Evolutionary conservation across 257 asterid genomes (phyloP).

Genomic region (Nicotiana undulata): DNA sequence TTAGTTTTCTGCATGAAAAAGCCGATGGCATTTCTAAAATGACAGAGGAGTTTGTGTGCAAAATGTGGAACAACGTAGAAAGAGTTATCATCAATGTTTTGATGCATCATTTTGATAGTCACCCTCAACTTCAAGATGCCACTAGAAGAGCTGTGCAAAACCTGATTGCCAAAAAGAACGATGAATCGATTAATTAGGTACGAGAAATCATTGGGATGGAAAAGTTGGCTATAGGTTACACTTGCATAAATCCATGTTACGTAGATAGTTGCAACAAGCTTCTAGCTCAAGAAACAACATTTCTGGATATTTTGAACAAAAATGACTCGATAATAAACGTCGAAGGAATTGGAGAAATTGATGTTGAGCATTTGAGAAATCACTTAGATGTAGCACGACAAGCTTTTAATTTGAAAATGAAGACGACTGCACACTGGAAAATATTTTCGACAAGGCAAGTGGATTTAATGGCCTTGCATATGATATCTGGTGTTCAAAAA

Average conservation of each 20-base stretch:
- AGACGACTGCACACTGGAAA: conserved; percentile 26
- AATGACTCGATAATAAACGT: background rate
- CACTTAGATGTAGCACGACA: background rate
- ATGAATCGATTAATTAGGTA: conserved; percentile 22
- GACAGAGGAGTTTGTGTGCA: background rate
- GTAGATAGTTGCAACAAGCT: background rate
- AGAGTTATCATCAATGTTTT: background rate
- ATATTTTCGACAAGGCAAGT: conserved; percentile 19
- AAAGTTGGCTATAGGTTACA: conserved; percentile 2
- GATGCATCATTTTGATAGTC: background rate
- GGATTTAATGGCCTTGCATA: conserved; percentile 24
- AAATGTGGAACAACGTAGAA: background rate
- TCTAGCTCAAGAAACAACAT: background rate
- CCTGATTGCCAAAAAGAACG: conserved; percentile 12
- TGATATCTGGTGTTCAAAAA: conserved; percentile 9
- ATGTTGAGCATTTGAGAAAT: conserved; percentile 6
- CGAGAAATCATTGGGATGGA: conserved; percentile 14
- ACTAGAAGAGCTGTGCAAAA: background rate
- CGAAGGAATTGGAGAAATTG: conserved; percentile 18
- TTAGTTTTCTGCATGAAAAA: background rate
- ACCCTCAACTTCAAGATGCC: background rate
- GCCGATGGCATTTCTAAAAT: background rate
- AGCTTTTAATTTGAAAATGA: conserved; percentile 27
- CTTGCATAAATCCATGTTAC: conserved; percentile 11
- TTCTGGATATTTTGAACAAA: background rate